phyloP scores from a whole-genome alignment of 352 stramenopile genomes.

The Pythium apleroticum region DNA sequence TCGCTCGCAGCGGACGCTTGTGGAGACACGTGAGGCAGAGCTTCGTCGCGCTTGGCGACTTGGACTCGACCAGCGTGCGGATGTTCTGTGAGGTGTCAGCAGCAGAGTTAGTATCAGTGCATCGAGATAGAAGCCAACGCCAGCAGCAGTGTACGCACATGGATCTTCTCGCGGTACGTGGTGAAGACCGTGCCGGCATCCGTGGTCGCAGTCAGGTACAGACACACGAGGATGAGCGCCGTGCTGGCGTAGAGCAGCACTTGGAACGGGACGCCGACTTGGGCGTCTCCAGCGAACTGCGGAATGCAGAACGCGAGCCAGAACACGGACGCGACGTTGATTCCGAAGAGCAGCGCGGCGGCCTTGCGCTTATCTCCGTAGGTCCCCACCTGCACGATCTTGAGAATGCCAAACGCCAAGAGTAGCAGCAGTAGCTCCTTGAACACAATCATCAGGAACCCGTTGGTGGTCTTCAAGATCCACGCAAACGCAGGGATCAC shows the following conservation, averaged over 20 bases:
- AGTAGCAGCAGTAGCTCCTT: slow-evolving; percentile 36
- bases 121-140: too few relatives aligned
- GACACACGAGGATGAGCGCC: slow-evolving; percentile 38
- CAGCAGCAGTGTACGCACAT: slow-evolving; percentile 31
- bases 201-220: slow-evolving; percentile 55
- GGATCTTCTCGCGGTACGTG: slow-evolving; percentile 63
- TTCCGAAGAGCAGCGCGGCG: slow-evolving; percentile 64
- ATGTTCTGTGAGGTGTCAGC: slow-evolving; percentile 47
- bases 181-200: slow-evolving; percentile 69
- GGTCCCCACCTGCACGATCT: slow-evolving; percentile 55
- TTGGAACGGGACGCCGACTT: slow-evolving; percentile 36
- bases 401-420: slow-evolving; percentile 39
- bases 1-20: slow-evolving; percentile 68
- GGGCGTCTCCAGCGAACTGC: slow-evolving; percentile 21
- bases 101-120: too few relatives aligned
- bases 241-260: slow-evolving; percentile 23
- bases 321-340: slow-evolving; percentile 72
- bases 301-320: slow-evolving; percentile 59
- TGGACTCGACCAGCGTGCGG: slow-evolving; percentile 64
- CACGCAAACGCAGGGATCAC: slow-evolving; percentile 48
- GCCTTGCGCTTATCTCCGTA: slow-evolving; percentile 80
- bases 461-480: slow-evolving; percentile 39
- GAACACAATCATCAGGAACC: slow-evolving; percentile 37
- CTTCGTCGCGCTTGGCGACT: slow-evolving; percentile 69
- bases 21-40: slow-evolving; percentile 80